Evolutionary conservation across 1,284 basidiomycete species (phyloP).

Genomic region (Ganoderma lingzhi): DNA sequence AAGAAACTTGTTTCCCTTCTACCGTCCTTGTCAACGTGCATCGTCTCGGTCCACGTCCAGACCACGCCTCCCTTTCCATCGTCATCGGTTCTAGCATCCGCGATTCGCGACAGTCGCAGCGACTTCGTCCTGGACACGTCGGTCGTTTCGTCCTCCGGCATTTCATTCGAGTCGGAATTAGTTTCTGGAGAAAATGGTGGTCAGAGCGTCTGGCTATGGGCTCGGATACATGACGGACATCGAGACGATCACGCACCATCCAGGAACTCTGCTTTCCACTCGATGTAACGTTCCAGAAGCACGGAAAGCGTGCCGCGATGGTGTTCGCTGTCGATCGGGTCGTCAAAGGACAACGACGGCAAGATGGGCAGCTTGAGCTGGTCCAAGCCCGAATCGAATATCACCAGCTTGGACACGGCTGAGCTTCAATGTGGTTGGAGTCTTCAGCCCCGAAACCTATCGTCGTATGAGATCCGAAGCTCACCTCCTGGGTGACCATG

Average conservation of each 20-base stretch:
- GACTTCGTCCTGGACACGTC: background rate
- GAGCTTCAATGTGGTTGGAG: background rate
- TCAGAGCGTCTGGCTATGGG: background rate
- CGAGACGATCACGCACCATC: constrained; percentile 14
- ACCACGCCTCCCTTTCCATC: background rate
- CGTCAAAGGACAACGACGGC: constrained; percentile 39
- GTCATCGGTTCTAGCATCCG: background rate
- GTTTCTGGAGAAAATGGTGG: background rate
- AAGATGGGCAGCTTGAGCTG: constrained; percentile 63
- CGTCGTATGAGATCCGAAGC: background rate
- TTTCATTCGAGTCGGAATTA: background rate
- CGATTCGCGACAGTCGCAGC: constrained; percentile 10
- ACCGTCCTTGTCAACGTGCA: constrained; percentile 3
- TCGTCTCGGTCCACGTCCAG: constrained; percentile 17
- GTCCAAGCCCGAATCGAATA: constrained; percentile 72
- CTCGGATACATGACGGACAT: background rate
- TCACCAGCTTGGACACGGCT: constrained; percentile 52
- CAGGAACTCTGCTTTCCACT: constrained; percentile 28
- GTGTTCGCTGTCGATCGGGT: constrained; percentile 14
- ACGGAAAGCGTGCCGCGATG: constrained; percentile 24
- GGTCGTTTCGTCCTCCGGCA: background rate
- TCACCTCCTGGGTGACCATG: constrained; percentile 41
- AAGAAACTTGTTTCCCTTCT: constrained; percentile 4
- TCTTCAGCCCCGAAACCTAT: background rate
- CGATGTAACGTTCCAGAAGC: constrained; percentile 34